These are phyloP conservation scores for Bipolaris cookei DNA, from an alignment of 2,329 filamentous ascomycete genomes.

Conservation along the genomic window DNA sequence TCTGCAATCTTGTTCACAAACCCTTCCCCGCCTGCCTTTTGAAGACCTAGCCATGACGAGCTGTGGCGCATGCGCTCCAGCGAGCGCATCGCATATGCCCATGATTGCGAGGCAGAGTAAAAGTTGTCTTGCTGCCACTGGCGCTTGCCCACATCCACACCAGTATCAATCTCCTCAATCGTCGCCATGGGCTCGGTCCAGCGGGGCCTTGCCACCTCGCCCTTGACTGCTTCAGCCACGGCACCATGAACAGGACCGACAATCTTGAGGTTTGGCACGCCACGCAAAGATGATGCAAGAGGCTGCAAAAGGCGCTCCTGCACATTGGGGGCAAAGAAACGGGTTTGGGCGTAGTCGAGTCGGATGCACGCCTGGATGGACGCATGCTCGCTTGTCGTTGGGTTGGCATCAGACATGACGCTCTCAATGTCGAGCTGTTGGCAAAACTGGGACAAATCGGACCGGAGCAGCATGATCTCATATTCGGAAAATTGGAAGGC, in stretches of 20 bases:
- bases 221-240: slow-evolving; percentile 20
- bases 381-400: slow-evolving; percentile 27
- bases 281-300: slow-evolving; percentile 28
- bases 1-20: slow-evolving; percentile 35
- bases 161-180: slow-evolving; percentile 33
- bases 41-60: slow-evolving; percentile 31
- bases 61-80: slow-evolving; percentile 39
- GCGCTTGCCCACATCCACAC: slow-evolving; percentile 36
- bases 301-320: slow-evolving; percentile 30
- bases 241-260: slow-evolving; percentile 23
- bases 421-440: slow-evolving; percentile 34
- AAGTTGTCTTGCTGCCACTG: slow-evolving; percentile 36
- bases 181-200: slow-evolving; percentile 34
- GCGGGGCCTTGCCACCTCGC: slow-evolving; percentile 28
- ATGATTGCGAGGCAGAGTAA: slow-evolving; percentile 28
- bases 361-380: slow-evolving; percentile 26
- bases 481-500: slow-evolving; percentile 28
- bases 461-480: slow-evolving; percentile 34
- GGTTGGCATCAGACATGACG: slow-evolving; percentile 33
- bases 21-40: slow-evolving; percentile 27
- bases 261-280: slow-evolving; percentile 27
- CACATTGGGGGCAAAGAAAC: slow-evolving; percentile 25
- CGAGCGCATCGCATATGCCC: slow-evolving; percentile 33
- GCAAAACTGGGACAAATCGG: slow-evolving; percentile 32
- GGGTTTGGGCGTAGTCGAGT: slow-evolving; percentile 24